Base-by-base conservation (phyloP, 2,329 filamentous ascomycete genomes). In the Sclerotiophoma versabilis region DNA sequence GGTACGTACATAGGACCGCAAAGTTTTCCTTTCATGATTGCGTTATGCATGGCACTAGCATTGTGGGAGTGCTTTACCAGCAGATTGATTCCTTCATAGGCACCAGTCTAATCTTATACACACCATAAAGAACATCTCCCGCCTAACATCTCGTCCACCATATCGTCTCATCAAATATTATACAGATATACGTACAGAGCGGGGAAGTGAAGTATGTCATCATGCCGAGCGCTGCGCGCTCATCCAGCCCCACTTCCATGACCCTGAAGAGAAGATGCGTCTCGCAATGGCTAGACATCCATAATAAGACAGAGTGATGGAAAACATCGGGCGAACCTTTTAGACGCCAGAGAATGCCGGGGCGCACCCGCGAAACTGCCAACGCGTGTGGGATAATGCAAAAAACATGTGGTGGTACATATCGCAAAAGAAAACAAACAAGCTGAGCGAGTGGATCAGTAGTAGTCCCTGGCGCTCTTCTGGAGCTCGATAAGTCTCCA, bases 401-500 rank as follows among this genome's bases (percentile, higher is more conserved):
- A 54, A 36, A 54, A 38, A 55, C 25, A 54, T 59, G 39, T 60
- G 58, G 49, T 65, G 52, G 52, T 65, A 69, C 59, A 65, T 50
- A 32, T 36, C 42, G 46, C 20, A 27, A 51, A 54, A 12, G 29
- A 47, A 32, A 48, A 32, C 44, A 23, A 33, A 19, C 29, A 36
- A 26, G 20, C 9, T 17, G 33, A n/a, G 38, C 32, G 55, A 59
- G 29, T 52, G 14, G 38, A 56, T 86, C 80, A 90, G 62, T 89
- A 87, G 69, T 90, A 98, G 79, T 99, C 95, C 70, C 95, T 87
- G 50, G 91, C 93, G 76, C 92, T 96, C 87, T 99, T 99, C 78
- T 99, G 95, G 81, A 99, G 87, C 80, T 99, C 95, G 72, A 99
- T 98, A 76, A 99, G 81, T 70, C 93, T 88, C 95, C 95, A 99